These are phyloP conservation scores for Pelargonium nanum DNA, from an alignment of 345 rosid species.

Conservation along the genomic window DNA sequence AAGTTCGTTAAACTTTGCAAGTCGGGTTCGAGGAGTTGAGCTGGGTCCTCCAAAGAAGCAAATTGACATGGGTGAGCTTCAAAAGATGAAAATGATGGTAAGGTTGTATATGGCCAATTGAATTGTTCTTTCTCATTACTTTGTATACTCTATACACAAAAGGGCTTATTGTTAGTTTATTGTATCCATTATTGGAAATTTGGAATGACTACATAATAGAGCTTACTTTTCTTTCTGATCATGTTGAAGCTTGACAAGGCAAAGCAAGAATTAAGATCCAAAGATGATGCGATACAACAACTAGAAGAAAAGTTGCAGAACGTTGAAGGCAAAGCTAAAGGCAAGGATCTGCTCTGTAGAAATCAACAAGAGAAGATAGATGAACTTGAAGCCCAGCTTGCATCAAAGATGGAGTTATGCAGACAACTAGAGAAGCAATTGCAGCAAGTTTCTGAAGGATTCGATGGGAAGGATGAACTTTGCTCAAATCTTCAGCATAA, in stretches of 20 bases:
- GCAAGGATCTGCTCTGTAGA: conserved; percentile 23
- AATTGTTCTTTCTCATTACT: background rate
- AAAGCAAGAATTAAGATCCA: conserved; percentile 29
- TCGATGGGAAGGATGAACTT: conserved; percentile 25
- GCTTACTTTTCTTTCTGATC: background rate
- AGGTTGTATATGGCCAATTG: conserved; percentile 3
- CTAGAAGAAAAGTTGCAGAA: conserved; percentile 24
- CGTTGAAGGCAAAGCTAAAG: conserved; percentile 26
- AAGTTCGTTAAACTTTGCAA: conserved; percentile 74
- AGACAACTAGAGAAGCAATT: conserved; percentile 22
- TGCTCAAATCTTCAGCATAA: conserved; percentile 22
- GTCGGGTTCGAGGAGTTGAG: conserved; percentile 75
- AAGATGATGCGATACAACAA: conserved; percentile 27
- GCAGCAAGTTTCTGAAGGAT: conserved; percentile 28
- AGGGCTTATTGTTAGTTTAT: background rate
- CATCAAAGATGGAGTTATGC: conserved; percentile 16
- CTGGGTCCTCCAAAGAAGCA: conserved; percentile 34
- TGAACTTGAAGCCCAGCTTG: conserved; percentile 30
- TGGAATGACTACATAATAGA: background rate
- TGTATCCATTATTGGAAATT: background rate
- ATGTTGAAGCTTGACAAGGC: conserved; percentile 28
- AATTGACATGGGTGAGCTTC: conserved; percentile 27
- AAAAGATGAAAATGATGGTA: conserved; percentile 30
- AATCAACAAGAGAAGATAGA: conserved; percentile 23
- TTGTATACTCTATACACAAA: background rate